Evolutionary conservation across 148 eudicot genomes (phyloP).

Genomic region (Vaccinium corymbosum): DNA sequence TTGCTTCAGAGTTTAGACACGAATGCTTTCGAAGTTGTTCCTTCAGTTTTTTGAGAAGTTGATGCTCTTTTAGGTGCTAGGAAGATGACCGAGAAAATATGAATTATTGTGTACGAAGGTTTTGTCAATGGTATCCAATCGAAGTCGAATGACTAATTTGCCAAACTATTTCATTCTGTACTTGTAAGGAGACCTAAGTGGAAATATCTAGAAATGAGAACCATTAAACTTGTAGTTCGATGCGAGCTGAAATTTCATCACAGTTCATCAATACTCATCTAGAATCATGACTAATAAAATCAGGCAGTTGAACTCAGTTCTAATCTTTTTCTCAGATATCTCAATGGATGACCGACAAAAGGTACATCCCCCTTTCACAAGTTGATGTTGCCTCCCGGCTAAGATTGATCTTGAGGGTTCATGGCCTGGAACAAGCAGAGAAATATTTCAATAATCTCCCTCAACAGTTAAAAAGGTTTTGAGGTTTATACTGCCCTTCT

Average conservation of each 20-base stretch:
- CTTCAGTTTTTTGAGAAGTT: background rate
- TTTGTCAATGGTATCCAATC: background rate
- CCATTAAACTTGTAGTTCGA: background rate
- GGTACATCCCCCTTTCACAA: conserved; percentile 15
- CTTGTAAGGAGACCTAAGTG: background rate
- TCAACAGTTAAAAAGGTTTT: conserved; percentile 21
- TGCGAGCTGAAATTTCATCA: background rate
- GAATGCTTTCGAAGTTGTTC: background rate
- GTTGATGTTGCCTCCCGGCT: conserved; percentile 19
- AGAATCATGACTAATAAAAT: background rate
- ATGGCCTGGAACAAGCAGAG: conserved; percentile 36
- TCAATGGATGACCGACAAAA: conserved; percentile 44
- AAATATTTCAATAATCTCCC: conserved; percentile 32
- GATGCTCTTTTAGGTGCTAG: background rate
- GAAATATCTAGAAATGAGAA: background rate
- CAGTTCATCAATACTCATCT: background rate
- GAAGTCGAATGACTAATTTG: background rate
- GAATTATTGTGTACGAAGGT: background rate
- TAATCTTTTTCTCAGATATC: conserved; percentile 28
- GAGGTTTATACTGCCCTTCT: conserved; percentile 31
- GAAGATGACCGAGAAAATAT: background rate
- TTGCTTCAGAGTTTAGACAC: background rate
- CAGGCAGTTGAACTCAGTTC: background rate
- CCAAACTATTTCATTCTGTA: background rate
- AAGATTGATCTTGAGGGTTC: conserved; percentile 21